Percentiles rank a stretch among this genome's conserved stretches.
Evolutionary conservation across 2,329 filamentous ascomycete species (phyloP).

Genomic region (Periglandula ipomoeae): DNA sequence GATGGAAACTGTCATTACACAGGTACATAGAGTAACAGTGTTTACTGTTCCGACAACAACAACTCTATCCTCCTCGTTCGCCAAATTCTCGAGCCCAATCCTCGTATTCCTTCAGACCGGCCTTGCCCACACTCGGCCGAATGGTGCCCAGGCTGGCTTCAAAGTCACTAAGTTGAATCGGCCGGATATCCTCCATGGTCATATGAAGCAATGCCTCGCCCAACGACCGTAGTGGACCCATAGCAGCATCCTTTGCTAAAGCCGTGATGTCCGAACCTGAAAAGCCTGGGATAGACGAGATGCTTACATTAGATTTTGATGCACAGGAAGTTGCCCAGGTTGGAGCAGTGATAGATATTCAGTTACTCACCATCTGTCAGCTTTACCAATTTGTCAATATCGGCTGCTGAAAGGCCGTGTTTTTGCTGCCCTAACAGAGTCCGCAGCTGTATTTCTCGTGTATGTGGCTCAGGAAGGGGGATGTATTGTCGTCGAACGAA

Average conservation of each 20-base stretch:
- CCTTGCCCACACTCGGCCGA: constrained; percentile 77
- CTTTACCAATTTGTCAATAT: constrained; percentile 65
- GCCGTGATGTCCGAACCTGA: constrained; percentile 96
- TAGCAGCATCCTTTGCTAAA: constrained; percentile 92
- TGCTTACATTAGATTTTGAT: constrained; percentile 3
- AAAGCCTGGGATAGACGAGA: constrained; percentile 54
- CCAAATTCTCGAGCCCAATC: constrained; percentile 92
- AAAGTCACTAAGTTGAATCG: constrained; percentile 78
- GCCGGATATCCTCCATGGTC: constrained; percentile 87
- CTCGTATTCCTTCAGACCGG: constrained; percentile 81
- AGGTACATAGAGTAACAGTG: background rate
- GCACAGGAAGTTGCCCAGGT: background rate
- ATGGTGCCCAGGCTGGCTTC: constrained; percentile 75
- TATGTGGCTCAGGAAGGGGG: constrained; percentile 77
- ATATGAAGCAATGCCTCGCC: constrained; percentile 86
- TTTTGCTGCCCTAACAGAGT: constrained; percentile 82
- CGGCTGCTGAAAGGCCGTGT: constrained; percentile 61
- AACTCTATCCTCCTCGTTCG: constrained; percentile 65
- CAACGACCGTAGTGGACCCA: constrained; percentile 85
- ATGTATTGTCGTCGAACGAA: constrained; percentile 96
- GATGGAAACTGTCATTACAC: background rate
- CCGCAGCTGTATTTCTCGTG: constrained; percentile 67
- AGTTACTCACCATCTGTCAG: constrained; percentile 67
- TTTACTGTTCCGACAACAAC: background rate
- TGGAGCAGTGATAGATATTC: background rate